Conservation (phyloP, 176 grass and related monocot species). For the Bolboschoenus planiculmis region DNA sequence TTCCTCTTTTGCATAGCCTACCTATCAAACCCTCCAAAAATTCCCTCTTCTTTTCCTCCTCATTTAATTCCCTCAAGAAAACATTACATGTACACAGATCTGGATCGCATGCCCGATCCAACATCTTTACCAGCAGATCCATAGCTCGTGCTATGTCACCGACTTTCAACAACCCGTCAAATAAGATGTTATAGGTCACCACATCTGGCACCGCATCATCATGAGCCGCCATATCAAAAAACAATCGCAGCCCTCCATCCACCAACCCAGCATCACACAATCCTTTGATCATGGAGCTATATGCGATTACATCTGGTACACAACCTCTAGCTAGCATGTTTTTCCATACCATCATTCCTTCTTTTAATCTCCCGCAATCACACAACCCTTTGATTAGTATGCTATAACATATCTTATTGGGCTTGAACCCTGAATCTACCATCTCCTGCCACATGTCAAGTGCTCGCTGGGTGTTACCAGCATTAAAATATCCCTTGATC, state of each 20-base stretch:
- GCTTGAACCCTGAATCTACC: slow-evolving; percentile 34
- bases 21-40: slow-evolving; percentile 73
- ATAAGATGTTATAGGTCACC: slow-evolving; percentile 59
- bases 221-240: slow-evolving; percentile 59
- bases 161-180: slow-evolving; percentile 46
- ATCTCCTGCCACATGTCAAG: slow-evolving; percentile 68
- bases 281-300: slow-evolving; percentile 89
- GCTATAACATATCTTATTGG: slow-evolving; percentile 65
- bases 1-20: slow-evolving; percentile 58
- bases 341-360: slow-evolving; percentile 97
- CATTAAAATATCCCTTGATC: slow-evolving; percentile 57
- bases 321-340: slow-evolving; percentile 64
- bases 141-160: slow-evolving; percentile 49
- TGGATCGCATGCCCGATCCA: slow-evolving; percentile 74
- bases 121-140: slow-evolving; percentile 58
- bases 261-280: slow-evolving; percentile 66
- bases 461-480: slow-evolving; percentile 38
- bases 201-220: slow-evolving; percentile 56
- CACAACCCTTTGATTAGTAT: slow-evolving; percentile 75
- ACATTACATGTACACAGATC: slow-evolving; percentile 69
- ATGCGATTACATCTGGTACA: slow-evolving; percentile 58
- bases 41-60: slow-evolving; percentile 37
- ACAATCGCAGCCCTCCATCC: slow-evolving; percentile 55
- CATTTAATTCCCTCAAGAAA: slow-evolving; percentile 47
- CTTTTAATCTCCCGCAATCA: slow-evolving; percentile 59